A percentile compares a stretch with the other conserved stretches of the same genome.
Evolutionary conservation across 1,139 yeast species (phyloP).

Genomic region (Kluyveromyces sp.): DNA sequence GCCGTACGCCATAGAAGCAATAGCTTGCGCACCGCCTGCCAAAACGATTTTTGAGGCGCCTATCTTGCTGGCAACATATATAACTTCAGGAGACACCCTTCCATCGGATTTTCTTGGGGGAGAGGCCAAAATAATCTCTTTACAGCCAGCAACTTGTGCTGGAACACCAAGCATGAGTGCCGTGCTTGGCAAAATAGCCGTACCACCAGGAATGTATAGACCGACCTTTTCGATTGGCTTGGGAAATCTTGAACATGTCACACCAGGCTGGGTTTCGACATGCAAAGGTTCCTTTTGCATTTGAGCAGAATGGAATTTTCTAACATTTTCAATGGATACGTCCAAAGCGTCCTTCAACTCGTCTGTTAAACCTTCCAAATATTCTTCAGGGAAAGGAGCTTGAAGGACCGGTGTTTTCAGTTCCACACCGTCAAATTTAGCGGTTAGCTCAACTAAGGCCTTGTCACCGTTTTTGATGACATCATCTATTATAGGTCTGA

Average conservation of each 20-base stretch:
- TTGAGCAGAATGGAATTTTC: constrained; percentile 92
- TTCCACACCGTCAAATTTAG: constrained; percentile 80
- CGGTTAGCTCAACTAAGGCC: constrained; percentile 80
- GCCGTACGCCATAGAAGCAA: constrained; percentile 98
- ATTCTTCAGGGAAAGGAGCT: constrained; percentile 80
- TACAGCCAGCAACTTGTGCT: constrained; percentile 97
- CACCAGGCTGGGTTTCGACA: constrained; percentile 96
- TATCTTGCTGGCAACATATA: constrained; percentile 90
- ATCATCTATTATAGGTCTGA: constrained; percentile 76
- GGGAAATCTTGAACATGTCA: constrained; percentile 86
- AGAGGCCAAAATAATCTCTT: constrained; percentile 89
- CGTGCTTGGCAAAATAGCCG: constrained; percentile 96
- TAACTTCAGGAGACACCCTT: constrained; percentile 91
- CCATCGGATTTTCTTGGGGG: constrained; percentile 91
- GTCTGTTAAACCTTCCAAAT: constrained; percentile 53
- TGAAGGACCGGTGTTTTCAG: constrained; percentile 63
- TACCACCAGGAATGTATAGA: constrained; percentile 95
- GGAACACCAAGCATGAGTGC: constrained; percentile 98
- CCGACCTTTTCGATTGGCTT: constrained; percentile 94
- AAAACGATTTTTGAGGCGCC: constrained; percentile 85
- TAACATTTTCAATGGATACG: constrained; percentile 78
- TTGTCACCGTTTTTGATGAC: constrained; percentile 76
- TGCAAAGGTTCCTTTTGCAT: constrained; percentile 59
- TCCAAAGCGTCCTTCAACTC: constrained; percentile 85
- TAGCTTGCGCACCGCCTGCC: constrained; percentile 99